Conservation (phyloP, 768 basidiomycete genomes). For the Astraeus odoratus region DNA sequence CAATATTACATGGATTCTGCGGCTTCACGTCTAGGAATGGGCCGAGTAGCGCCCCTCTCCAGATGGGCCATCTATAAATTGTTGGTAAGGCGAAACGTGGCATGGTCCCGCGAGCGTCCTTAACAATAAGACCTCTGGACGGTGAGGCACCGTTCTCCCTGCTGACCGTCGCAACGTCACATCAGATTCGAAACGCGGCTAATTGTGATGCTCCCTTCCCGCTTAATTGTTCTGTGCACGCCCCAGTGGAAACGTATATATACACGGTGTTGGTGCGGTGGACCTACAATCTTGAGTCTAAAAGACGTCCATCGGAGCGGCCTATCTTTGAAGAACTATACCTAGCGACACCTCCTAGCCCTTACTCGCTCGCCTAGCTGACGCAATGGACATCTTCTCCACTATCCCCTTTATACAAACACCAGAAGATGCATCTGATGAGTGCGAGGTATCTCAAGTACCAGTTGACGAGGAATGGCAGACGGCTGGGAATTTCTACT, state of each 20-base stretch:
- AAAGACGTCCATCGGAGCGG: slow-evolving; percentile 4
- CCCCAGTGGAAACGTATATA: slow-evolving; percentile 11
- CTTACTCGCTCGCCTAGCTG: slow-evolving; percentile 2
- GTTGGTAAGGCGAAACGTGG: background rate
- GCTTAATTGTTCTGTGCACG: slow-evolving; percentile 12
- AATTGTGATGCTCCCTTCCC: slow-evolving; percentile 3
- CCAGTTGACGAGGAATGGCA: slow-evolving; percentile 8
- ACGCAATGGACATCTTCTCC: slow-evolving; percentile 16
- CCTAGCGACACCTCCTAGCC: slow-evolving; percentile 2
- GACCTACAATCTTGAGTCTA: slow-evolving; percentile 1
- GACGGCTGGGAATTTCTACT: slow-evolving; percentile 2
- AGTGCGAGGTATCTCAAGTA: slow-evolving; percentile 5
- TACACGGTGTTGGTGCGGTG: background rate
- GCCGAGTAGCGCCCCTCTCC: background rate
- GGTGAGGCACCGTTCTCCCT: slow-evolving; percentile 5
- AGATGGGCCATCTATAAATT: slow-evolving; percentile 6
- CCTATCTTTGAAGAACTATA: background rate
- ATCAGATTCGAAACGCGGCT: background rate
- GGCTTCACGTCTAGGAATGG: slow-evolving; percentile 19
- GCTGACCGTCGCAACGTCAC: slow-evolving; percentile 1
- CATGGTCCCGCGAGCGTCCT: background rate
- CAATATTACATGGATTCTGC: background rate
- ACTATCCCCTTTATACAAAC: background rate
- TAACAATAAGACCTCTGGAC: slow-evolving; percentile 15
- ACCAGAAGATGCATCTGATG: background rate